Conservation (phyloP, 2,329 filamentous ascomycete genomes). For the Thelonectria blattea region DNA sequence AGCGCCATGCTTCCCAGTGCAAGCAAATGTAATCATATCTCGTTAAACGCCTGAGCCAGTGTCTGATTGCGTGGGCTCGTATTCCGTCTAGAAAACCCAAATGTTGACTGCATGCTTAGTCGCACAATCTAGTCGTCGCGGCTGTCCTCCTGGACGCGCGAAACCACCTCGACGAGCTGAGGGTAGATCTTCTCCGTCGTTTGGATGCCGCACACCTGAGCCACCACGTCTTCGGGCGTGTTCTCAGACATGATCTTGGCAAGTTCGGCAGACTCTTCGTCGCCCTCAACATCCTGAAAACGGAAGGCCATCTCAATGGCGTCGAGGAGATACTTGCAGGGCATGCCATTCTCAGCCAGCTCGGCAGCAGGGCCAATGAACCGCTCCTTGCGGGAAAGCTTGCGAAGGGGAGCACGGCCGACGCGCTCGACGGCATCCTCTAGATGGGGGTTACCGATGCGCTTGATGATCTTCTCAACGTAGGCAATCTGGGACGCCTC, state of each 20-base stretch:
- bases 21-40: constrained; percentile 32
- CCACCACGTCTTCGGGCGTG: constrained; percentile 75
- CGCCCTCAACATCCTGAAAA: constrained; percentile 92
- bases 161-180: constrained; percentile 77
- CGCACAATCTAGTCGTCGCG: constrained; percentile 49
- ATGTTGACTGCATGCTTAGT: neutral
- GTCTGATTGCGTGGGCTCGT: constrained; percentile 19
- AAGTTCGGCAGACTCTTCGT: constrained; percentile 87
- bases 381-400: constrained; percentile 92
- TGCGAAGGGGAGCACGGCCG: constrained; percentile 90
- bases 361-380: constrained; percentile 92
- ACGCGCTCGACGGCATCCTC: constrained; percentile 95
- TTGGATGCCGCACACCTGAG: constrained; percentile 82
- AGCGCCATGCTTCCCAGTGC: constrained; percentile 36
- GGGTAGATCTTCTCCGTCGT: constrained; percentile 77
- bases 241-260: constrained; percentile 83
- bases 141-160: constrained; percentile 77
- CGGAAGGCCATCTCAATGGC: constrained; percentile 91
- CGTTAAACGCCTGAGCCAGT: constrained; percentile 33
- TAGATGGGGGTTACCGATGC: constrained; percentile 91
- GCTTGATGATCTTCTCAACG: constrained; percentile 87
- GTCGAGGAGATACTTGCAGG: constrained; percentile 75
- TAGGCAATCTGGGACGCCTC: constrained; percentile 81
- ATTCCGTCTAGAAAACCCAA: constrained; percentile 17
- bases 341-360: constrained; percentile 80